phyloP scores from a whole-genome alignment of 2,329 filamentous ascomycete species.

The Arthrobotrys conoides region DNA sequence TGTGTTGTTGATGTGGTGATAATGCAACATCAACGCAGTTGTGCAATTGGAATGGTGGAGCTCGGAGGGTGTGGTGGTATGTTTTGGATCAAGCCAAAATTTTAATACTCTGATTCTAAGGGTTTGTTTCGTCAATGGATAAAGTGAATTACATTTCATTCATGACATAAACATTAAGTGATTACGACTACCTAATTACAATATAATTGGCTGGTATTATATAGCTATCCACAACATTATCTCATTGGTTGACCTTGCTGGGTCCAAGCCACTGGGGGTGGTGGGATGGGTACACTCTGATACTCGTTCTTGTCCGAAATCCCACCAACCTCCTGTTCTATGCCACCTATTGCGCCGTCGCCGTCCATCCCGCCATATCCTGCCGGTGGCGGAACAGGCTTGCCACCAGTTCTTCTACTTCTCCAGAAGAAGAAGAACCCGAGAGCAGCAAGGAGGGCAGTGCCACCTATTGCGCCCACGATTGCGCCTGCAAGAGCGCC shows the following conservation, averaged over 20 bases:
- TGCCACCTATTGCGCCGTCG: slow-evolving; percentile 33
- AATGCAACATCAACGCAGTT: slow-evolving; percentile 44
- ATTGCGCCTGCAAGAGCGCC: slow-evolving; percentile 34
- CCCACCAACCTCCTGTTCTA: slow-evolving; percentile 38
- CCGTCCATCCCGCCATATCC: slow-evolving; percentile 44
- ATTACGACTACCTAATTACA: too few relatives aligned
- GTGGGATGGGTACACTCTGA: slow-evolving; percentile 27
- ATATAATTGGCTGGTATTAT: too few relatives aligned
- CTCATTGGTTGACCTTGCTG: slow-evolving; percentile 18
- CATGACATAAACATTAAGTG: too few relatives aligned
- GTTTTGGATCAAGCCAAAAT: too few relatives aligned
- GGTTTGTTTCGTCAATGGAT: too few relatives aligned
- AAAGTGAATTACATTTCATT: too few relatives aligned
- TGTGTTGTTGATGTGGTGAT: slow-evolving; percentile 11
- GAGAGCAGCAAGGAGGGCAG: slow-evolving; percentile 13
- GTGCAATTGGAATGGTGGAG: too few relatives aligned
- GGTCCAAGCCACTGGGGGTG: slow-evolving; percentile 34
- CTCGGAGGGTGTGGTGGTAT: too few relatives aligned
- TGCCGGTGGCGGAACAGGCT: slow-evolving; percentile 26
- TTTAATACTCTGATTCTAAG: too few relatives aligned
- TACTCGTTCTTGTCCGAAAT: slow-evolving; percentile 35
- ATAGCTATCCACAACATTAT: slow-evolving; percentile 2
- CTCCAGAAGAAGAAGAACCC: slow-evolving; percentile 35
- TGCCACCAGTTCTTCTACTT: background rate
- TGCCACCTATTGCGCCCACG: slow-evolving; percentile 35